These are phyloP conservation scores for Aspergillus biplanus DNA, from an alignment of 495 filamentous ascomycete species.

Conservation along the genomic window DNA sequence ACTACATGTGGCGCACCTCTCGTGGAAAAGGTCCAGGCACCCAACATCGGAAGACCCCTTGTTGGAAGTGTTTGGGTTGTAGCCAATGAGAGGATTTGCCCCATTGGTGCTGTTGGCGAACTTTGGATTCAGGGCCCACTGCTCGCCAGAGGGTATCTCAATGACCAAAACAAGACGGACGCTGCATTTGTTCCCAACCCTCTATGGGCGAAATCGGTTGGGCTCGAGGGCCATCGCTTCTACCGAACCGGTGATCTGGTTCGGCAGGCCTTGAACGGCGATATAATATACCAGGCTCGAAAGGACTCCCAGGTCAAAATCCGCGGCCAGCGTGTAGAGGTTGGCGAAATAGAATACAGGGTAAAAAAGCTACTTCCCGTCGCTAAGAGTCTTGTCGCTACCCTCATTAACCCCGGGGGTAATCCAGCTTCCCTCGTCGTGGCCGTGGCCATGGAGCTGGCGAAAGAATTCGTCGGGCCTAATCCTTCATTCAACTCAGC, in stretches of 20 bases:
- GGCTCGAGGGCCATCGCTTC: neutral
- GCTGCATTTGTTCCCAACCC: conserved; percentile 1
- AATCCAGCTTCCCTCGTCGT: neutral
- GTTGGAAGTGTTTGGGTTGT: conserved; percentile 8
- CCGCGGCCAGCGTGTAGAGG: conserved; percentile 18
- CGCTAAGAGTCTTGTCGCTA: conserved; percentile 4
- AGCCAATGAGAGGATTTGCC: neutral
- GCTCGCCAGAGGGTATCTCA: conserved; percentile 11
- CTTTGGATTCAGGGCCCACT: conserved; percentile 16
- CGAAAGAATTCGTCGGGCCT: neutral
- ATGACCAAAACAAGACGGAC: conserved; percentile 4
- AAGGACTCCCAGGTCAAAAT: conserved; percentile 20
- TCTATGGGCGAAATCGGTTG: neutral
- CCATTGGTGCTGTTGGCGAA: conserved; percentile 12
- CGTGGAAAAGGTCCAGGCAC: neutral
- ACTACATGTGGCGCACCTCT: conserved; percentile 6
- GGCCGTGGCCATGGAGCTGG: neutral
- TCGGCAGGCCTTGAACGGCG: neutral
- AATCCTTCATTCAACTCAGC: neutral
- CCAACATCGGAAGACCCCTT: conserved; percentile 7
- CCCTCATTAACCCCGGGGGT: neutral
- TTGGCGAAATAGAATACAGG: conserved; percentile 17
- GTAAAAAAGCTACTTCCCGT: neutral
- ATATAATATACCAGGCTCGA: conserved; percentile 10
- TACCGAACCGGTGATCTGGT: conserved; percentile 17